Evolutionary conservation across 495 filamentous ascomycete genomes (phyloP), one percentile per base, ranked within the genome.

Genomic region (Chaetomium fimeti): DNA sequence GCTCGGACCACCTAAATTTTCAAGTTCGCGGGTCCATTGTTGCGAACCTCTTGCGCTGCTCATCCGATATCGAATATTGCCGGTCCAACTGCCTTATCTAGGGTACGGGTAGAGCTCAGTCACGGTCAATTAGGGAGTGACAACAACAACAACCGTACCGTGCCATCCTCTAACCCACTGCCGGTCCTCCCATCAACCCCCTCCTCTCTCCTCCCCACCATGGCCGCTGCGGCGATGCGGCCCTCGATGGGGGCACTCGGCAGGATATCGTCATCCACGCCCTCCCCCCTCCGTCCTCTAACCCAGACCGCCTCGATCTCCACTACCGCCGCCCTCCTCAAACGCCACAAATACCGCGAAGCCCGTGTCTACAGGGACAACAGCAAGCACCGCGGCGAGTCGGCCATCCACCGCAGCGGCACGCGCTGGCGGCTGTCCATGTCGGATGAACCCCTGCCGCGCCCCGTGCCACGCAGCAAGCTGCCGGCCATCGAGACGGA

Each of bases 381-480:
- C 70, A 91, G 84, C 73, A 82, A 81, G 60, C 72, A 85, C 48
- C 91, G 94, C 55, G 94, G 92, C 6, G 85, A 97, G 47, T 93
- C 90, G 25, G 87, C 88, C 28, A 76, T 95, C 60, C 87, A 89
- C 61, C 82, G 88, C 24, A 92, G 88, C 27, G 91, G 91, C n/a
- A 85, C 87, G 2, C 85, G 85, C 64, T 83, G 87, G 69, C 85
- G 84, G 42, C 79, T 92, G 60, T 85, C 85, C 36, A 84, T 91
- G 29, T 85, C 84, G 53, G 89, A 89, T 74, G 83, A 88, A 63
- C 80, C 85, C 49, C 77, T 96, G 61, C 94, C 94, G 15, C 77
- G 84, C 70, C 94, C 94, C 12, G 87, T 89, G 12, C 75, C 83
- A 67, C 91, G 90, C 16, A 85, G 88, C n/a, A 78, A 77, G 59